A percentile compares a stretch with the other conserved stretches of the same genome.
phyloP scores from a whole-genome alignment of 73 alveolate species.

The Urostyla sp. region DNA sequence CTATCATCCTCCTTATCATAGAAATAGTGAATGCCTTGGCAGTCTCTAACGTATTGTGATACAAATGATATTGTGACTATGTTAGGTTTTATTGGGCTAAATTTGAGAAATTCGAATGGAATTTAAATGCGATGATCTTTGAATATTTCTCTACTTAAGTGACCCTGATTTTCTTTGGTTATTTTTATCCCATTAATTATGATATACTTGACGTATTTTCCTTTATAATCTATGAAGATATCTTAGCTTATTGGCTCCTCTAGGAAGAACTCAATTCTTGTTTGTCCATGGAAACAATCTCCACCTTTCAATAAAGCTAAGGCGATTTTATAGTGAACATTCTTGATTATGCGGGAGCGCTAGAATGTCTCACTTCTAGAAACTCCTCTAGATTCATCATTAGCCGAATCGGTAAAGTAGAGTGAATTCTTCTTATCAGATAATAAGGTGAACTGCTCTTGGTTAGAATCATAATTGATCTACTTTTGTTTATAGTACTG shows the following conservation, averaged over 20 bases:
- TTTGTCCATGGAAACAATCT: constrained; percentile 37
- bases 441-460: background rate
- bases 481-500: constrained; percentile 4
- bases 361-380: constrained; percentile 30
- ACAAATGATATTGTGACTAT: constrained; percentile 51
- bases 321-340: constrained; percentile 42
- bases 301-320: constrained; percentile 52
- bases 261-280: background rate
- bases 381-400: constrained; percentile 27
- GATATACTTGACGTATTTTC: constrained; percentile 19
- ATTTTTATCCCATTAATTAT: constrained; percentile 32
- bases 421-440: too few species aligned
- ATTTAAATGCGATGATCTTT: constrained; percentile 32
- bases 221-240: constrained; percentile 14
- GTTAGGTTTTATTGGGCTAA: constrained; percentile 43
- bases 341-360: constrained; percentile 7
- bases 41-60: constrained; percentile 72
- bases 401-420: constrained; percentile 29
- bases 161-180: too few species aligned
- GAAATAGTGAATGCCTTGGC: constrained; percentile 94
- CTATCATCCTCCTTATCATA: constrained; percentile 91
- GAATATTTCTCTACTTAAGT: constrained; percentile 9
- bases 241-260: background rate
- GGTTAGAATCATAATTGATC: background rate
- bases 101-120: background rate